phyloP scores from a whole-genome alignment of 495 filamentous ascomycete genomes.

The Xeromyces bisporus region DNA sequence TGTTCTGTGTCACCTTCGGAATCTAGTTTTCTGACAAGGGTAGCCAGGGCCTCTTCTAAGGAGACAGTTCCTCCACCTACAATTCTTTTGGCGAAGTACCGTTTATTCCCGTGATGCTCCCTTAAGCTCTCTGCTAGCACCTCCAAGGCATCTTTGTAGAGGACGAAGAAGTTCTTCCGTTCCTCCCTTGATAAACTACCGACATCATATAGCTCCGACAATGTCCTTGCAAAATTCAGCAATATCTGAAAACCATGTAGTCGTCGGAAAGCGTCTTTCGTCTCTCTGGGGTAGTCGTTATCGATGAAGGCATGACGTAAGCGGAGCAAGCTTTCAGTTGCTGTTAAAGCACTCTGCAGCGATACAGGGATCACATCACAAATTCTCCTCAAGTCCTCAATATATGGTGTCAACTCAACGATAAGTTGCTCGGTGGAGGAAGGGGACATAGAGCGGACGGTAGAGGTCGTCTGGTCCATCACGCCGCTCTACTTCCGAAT shows the following conservation, averaged over 20 bases:
- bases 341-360: conserved; percentile 14
- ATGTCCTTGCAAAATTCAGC: conserved; percentile 45
- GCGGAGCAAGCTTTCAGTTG: conserved; percentile 24
- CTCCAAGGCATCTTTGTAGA: conserved; percentile 52
- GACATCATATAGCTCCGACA: conserved; percentile 56
- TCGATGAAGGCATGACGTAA: conserved; percentile 44
- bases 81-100: conserved; percentile 63
- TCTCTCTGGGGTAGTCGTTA: conserved; percentile 22
- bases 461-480: conserved; percentile 28
- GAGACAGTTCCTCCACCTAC: conserved; percentile 59
- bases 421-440: conserved; percentile 41
- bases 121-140: conserved; percentile 61
- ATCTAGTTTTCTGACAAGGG: conserved; percentile 37
- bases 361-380: conserved; percentile 9
- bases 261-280: conserved; percentile 70
- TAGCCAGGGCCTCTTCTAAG: conserved; percentile 50
- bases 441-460: conserved; percentile 43
- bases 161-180: conserved; percentile 43
- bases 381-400: conserved; percentile 34
- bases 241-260: conserved; percentile 64
- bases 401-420: conserved; percentile 40
- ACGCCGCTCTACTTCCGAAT: too few relatives aligned
- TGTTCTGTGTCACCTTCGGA: conserved; percentile 48
- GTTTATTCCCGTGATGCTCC: conserved; percentile 68
- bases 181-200: conserved; percentile 33